Evolutionary conservation across 306 rosid species (phyloP).

Genomic region (Boehmeria nivea): DNA sequence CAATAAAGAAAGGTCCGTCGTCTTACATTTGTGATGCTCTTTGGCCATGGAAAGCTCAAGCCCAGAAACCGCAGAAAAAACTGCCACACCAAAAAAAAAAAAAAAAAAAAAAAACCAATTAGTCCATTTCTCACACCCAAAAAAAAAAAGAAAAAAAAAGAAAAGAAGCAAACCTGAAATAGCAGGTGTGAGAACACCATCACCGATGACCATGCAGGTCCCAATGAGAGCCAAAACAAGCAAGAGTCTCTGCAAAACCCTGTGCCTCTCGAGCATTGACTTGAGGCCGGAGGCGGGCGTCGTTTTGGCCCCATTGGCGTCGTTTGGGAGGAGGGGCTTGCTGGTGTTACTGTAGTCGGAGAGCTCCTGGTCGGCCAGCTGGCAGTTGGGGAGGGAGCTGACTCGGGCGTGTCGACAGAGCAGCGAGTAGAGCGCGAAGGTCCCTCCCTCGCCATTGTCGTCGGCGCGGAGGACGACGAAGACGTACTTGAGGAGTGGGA

Average conservation of each 20-base stretch:
- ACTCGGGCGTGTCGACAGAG: slow-evolving; percentile 81
- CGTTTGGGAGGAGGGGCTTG: not conserved
- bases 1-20: not conserved
- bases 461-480: slow-evolving; percentile 81
- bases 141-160: slow-evolving; percentile 8
- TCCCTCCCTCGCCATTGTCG: slow-evolving; percentile 98
- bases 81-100: slow-evolving; percentile 35
- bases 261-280: slow-evolving; percentile 55
- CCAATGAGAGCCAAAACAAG: slow-evolving; percentile 90
- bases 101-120: slow-evolving; percentile 24
- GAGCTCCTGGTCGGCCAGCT: slow-evolving; percentile 66
- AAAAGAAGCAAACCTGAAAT: slow-evolving; percentile 55
- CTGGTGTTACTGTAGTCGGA: slow-evolving; percentile 50
- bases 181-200: slow-evolving; percentile 91
- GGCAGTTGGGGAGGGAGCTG: slow-evolving; percentile 65
- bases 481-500: slow-evolving; percentile 80
- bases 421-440: slow-evolving; percentile 86
- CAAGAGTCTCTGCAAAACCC: slow-evolving; percentile 64
- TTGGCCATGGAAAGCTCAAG: slow-evolving; percentile 76
- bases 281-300: slow-evolving; percentile 34
- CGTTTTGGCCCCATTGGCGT: slow-evolving; percentile 7
- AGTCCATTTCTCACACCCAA: slow-evolving; percentile 10
- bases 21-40: slow-evolving; percentile 72
- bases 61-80: slow-evolving; percentile 95
- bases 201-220: slow-evolving; percentile 96